Base-by-base conservation (phyloP, 257 asterid species). In the Nicotiana paniculata region DNA sequence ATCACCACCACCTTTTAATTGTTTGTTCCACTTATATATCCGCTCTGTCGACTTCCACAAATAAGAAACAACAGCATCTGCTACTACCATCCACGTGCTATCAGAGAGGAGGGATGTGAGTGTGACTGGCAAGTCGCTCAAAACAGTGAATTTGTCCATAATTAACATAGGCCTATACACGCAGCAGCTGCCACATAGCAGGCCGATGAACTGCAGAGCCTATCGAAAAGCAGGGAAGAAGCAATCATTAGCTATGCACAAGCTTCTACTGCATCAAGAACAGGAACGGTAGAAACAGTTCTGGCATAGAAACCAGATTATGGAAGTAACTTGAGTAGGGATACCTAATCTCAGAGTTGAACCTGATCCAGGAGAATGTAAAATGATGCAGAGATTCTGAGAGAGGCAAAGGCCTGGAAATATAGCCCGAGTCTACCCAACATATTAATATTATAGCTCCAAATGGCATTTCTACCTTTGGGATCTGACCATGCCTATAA, bases 151-250 rank as follows among this genome's bases (percentile, higher is more conserved):
- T 64, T 81, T 85, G 81, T 96, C 93, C 17, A 87, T 89, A 53
- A 85, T 70, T 85, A 96, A 84, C 85, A 94, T 1, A 1, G 97
- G 95, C 98, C 91, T 96, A 59, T 93, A 93, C 81, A 89, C 92
- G 81, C 96, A 93, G 86, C 87, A 79, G 89, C 91, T 90, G 69
- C 99, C 99, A 24, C 95, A 84, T 88, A 96, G 77, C 82, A 96
- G 87, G 39, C 98, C 99, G 12, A 93, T 85, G 82, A 96, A 94
- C 74, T 87, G 92, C 78, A 94, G 85, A 80, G 91, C 98, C 99
- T 96, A 90, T 67, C 81, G 55, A 80, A 82, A 72, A 83, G 43
- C 63, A 61, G 48, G 85, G 59, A 79, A 4, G 67, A 53, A 33
- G 65, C 33, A 81, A 65, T 54, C 53, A 64, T 66, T 28, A 64